phyloP scores from a whole-genome alignment of 768 basidiomycete species.

The Amanita muscaria region DNA sequence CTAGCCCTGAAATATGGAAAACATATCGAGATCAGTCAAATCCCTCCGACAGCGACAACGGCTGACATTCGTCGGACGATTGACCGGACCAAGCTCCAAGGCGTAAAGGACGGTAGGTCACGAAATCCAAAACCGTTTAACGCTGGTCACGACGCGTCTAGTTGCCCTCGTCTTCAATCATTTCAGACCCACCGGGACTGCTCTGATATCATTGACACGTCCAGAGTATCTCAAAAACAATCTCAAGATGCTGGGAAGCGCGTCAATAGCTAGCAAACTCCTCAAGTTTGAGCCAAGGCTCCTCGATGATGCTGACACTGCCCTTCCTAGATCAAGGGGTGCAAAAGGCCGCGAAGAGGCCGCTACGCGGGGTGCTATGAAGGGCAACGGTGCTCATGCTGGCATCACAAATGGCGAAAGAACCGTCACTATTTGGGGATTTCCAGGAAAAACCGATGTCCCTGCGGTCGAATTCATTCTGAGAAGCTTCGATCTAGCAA shows the following conservation, averaged over 20 bases:
- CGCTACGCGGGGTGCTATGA: conserved; percentile 15
- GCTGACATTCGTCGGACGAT: conserved; percentile 45
- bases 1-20: conserved; percentile 19
- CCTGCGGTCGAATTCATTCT: conserved; percentile 32
- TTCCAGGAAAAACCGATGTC: conserved; percentile 40
- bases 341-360: conserved; percentile 22
- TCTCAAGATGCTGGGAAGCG: conserved; percentile 31
- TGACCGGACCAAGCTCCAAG: conserved; percentile 31
- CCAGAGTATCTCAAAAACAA: conserved; percentile 35
- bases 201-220: conserved; percentile 45
- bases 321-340: conserved; percentile 18
- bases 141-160: conserved; percentile 18
- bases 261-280: conserved; percentile 37
- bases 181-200: conserved; percentile 52
- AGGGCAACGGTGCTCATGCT: conserved; percentile 44
- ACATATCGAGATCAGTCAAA: conserved; percentile 38
- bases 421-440: conserved; percentile 51
- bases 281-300: conserved; percentile 26
- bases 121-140: background rate
- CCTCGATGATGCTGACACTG: conserved; percentile 10
- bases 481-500: conserved; percentile 34
- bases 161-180: conserved; percentile 52
- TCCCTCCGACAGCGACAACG: conserved; percentile 46
- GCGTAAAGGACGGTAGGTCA: conserved; percentile 35
- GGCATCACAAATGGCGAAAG: conserved; percentile 38